phyloP scores from a whole-genome alignment of 2,329 filamentous ascomycete species.

The Colletotrichum godetiae region DNA sequence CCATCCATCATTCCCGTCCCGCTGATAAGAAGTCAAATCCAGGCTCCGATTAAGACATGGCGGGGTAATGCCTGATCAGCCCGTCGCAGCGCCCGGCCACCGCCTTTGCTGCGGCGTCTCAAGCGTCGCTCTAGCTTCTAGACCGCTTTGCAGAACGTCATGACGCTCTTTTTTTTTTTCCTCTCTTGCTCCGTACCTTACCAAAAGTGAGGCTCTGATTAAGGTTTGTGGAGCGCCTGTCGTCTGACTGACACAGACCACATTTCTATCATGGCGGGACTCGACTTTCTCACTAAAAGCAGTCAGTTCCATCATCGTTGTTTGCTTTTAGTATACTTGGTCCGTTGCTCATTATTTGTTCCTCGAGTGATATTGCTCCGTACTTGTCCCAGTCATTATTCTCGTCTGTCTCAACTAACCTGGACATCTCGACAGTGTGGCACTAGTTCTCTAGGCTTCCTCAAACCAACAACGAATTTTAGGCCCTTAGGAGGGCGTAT shows the following conservation, averaged over 20 bases:
- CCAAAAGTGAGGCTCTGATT: constrained; percentile 28
- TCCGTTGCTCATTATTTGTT: no score
- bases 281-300: neutral
- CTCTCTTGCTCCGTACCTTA: no score
- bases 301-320: no score
- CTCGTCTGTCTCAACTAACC: no score
- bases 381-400: no score
- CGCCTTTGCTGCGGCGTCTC: neutral
- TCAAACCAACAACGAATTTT: no score
- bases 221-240: constrained; percentile 30
- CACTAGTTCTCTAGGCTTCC: no score
- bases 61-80: constrained; percentile 13
- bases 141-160: neutral
- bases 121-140: constrained; percentile 1
- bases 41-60: neutral
- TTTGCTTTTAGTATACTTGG: no score
- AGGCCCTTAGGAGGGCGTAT: no score
- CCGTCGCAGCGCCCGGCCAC: neutral
- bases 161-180: neutral
- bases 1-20: neutral
- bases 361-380: no score
- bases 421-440: no score
- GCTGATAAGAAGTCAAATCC: constrained; percentile 2
- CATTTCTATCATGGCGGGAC: neutral
- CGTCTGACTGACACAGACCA: constrained; percentile 23